Evolutionary conservation across 176 grass and related monocot genomes (phyloP).

Genomic region (Thalia dealbata): DNA sequence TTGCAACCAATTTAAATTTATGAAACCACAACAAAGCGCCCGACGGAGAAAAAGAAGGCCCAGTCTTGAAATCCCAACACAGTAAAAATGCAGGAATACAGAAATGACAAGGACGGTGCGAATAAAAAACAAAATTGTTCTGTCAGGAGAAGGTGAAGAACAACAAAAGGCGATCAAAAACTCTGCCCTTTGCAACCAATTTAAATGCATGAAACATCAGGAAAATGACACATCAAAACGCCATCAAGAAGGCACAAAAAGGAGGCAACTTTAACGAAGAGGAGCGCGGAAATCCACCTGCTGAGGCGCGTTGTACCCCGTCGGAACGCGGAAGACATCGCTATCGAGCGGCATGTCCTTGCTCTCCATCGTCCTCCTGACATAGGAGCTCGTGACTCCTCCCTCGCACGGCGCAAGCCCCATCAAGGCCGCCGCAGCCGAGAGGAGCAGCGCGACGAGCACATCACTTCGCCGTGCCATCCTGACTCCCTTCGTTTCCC

Average conservation of each 20-base stretch:
- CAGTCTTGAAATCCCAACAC: too few relatives aligned
- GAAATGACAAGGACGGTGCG: too few relatives aligned
- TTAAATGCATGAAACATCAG: too few relatives aligned
- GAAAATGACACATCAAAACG: not conserved
- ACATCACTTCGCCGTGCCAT: not conserved
- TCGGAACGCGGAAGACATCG: constrained; percentile 54
- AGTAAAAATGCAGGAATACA: too few relatives aligned
- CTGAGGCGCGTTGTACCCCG: constrained; percentile 62
- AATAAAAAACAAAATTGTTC: too few relatives aligned
- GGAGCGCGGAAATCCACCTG: constrained; percentile 25
- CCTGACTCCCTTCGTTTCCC: not conserved
- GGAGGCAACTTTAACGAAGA: not conserved
- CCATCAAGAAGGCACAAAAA: not conserved
- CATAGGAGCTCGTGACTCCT: constrained; percentile 53
- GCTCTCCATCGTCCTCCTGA: constrained; percentile 33
- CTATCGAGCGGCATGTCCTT: constrained; percentile 65
- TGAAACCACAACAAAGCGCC: too few relatives aligned
- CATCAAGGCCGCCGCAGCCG: not conserved
- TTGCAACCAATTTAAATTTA: too few relatives aligned
- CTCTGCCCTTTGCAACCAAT: too few relatives aligned
- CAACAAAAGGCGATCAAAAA: too few relatives aligned
- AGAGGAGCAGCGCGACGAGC: not conserved
- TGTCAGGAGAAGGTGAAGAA: too few relatives aligned
- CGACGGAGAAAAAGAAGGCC: too few relatives aligned
- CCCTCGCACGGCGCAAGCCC: constrained; percentile 1